Evolutionary conservation across 2,329 filamentous ascomycete species (phyloP).

Genomic region (Aaosphaeria arxii): DNA sequence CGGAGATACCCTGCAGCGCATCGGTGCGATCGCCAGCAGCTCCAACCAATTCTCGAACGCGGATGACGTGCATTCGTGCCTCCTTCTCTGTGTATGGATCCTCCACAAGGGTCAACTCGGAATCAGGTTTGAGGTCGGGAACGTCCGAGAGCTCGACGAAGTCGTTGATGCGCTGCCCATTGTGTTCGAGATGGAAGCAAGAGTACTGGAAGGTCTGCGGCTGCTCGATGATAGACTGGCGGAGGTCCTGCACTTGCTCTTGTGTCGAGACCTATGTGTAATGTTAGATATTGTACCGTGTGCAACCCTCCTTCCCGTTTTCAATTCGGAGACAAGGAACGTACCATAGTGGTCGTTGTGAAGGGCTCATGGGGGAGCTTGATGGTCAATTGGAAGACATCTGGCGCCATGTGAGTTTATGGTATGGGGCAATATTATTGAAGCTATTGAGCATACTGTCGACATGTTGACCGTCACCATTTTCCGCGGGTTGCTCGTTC

Average conservation of each 20-base stretch:
- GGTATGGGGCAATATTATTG: background rate
- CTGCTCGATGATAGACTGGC: constrained; percentile 92
- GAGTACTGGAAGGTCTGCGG: constrained; percentile 95
- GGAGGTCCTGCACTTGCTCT: constrained; percentile 96
- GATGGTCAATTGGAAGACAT: constrained; percentile 70
- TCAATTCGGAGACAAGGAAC: constrained; percentile 3
- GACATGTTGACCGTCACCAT: constrained; percentile 24
- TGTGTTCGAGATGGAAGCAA: constrained; percentile 95
- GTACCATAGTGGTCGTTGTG: constrained; percentile 81
- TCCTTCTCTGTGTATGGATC: constrained; percentile 99
- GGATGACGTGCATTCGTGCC: constrained; percentile 87
- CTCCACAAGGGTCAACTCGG: constrained; percentile 78
- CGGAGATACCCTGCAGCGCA: constrained; percentile 77
- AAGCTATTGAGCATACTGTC: constrained; percentile 25
- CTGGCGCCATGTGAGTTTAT: constrained; percentile 20
- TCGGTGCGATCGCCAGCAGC: constrained; percentile 87
- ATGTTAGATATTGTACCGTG: background rate
- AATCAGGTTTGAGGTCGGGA: constrained; percentile 70
- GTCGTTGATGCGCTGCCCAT: constrained; percentile 88
- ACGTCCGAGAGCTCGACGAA: constrained; percentile 91
- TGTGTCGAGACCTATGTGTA: constrained; percentile 73
- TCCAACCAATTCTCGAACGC: constrained; percentile 88
- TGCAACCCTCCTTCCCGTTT: no score
- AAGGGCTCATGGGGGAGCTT: constrained; percentile 76
- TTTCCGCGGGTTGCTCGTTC: constrained; percentile 16